These are phyloP conservation scores for Suhomyces prunicola DNA, from an alignment of 805 yeast species.

Conservation along the genomic window DNA sequence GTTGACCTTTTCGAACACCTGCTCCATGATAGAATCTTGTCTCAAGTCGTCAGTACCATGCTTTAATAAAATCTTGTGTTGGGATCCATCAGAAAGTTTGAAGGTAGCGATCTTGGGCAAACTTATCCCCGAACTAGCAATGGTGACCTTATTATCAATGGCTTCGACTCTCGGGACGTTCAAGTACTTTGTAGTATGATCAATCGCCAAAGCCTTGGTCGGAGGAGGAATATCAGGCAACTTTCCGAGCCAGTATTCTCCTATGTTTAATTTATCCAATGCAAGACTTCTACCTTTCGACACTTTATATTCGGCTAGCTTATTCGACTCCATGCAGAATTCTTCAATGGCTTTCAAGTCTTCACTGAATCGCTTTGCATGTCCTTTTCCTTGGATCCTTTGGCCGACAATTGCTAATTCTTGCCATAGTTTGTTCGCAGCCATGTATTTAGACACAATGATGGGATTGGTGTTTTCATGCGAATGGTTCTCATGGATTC, in stretches of 20 bases:
- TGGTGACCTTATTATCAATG: conserved; percentile 45
- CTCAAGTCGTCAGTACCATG: conserved; percentile 89
- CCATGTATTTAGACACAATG: conserved; percentile 46
- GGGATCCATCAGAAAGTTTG: conserved; percentile 53
- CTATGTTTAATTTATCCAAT: conserved; percentile 36
- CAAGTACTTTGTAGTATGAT: conserved; percentile 42
- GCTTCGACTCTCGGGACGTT: conserved; percentile 44
- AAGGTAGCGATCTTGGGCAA: conserved; percentile 76
- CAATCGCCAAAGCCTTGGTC: conserved; percentile 46
- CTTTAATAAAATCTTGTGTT: conserved; percentile 64
- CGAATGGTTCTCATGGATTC: conserved; percentile 39
- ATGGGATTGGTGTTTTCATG: conserved; percentile 23
- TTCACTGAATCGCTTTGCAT: not conserved
- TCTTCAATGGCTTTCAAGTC: conserved; percentile 42
- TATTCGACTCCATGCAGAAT: conserved; percentile 50
- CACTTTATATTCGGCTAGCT: conserved; percentile 47
- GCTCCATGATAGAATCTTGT: conserved; percentile 97
- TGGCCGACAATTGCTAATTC: conserved; percentile 26
- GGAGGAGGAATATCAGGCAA: conserved; percentile 68
- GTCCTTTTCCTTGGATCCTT: not conserved
- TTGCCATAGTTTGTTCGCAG: conserved; percentile 48
- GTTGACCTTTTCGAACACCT: conserved; percentile 87
- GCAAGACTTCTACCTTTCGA: conserved; percentile 29
- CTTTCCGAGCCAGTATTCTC: conserved; percentile 41
- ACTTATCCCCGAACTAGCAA: conserved; percentile 85